These are phyloP conservation scores for Monilinia fructicola DNA, from an alignment of 2,329 filamentous ascomycete genomes.

Conservation along the genomic window DNA sequence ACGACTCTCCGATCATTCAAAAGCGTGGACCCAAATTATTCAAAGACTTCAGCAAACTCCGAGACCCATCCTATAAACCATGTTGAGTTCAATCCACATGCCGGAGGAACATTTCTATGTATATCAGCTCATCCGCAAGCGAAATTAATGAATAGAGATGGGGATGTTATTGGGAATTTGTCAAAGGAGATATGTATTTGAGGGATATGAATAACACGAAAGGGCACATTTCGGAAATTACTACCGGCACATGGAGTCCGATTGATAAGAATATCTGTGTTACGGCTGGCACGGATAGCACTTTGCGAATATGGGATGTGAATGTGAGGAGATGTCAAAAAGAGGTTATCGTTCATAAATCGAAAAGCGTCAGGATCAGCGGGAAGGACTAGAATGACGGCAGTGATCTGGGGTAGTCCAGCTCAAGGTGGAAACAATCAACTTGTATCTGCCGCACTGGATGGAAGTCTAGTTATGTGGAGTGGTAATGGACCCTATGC, in stretches of 20 bases:
- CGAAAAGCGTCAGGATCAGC: slow-evolving; percentile 83
- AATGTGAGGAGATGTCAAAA: slow-evolving; percentile 88
- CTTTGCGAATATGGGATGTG: slow-evolving; percentile 93
- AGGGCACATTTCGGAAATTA: slow-evolving; percentile 90
- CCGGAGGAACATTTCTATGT: slow-evolving; percentile 79
- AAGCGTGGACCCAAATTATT: slow-evolving; percentile 80
- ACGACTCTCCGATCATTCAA: slow-evolving; percentile 93
- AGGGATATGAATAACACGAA: slow-evolving; percentile 98
- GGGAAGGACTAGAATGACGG: slow-evolving; percentile 90
- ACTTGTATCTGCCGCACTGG: slow-evolving; percentile 78
- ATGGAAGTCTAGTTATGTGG: slow-evolving; percentile 92
- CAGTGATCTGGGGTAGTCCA: slow-evolving; percentile 80
- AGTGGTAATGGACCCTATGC: slow-evolving; percentile 82
- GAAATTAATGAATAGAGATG: slow-evolving; percentile 85
- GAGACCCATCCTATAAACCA: slow-evolving; percentile 89
- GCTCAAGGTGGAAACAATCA: slow-evolving; percentile 75
- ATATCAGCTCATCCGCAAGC: slow-evolving; percentile 87
- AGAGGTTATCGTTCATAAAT: slow-evolving; percentile 95
- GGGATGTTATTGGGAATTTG: slow-evolving; percentile 84
- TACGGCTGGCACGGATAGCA: slow-evolving; percentile 93
- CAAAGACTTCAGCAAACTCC: slow-evolving; percentile 66
- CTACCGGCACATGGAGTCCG: slow-evolving; percentile 87
- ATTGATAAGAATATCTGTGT: slow-evolving; percentile 80
- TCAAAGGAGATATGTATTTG: slow-evolving; percentile 98
- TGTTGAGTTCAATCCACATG: slow-evolving; percentile 80